Evolutionary conservation across 495 filamentous ascomycete species (phyloP).

Genomic region (Penicillium taxi): DNA sequence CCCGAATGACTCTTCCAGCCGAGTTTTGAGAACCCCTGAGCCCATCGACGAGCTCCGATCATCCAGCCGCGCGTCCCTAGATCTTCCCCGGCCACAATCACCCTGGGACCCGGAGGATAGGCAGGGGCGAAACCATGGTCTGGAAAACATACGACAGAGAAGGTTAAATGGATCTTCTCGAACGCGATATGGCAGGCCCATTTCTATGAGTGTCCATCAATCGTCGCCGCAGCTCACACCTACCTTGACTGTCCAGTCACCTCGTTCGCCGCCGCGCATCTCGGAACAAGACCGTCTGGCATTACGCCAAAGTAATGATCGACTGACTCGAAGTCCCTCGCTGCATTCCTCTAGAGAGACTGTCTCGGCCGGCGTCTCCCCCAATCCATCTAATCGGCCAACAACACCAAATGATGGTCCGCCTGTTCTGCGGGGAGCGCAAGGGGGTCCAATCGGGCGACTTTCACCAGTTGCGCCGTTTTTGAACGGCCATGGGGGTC

Average conservation of each 20-base stretch:
- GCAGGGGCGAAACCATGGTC: constrained; percentile 13
- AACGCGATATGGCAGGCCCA: constrained; percentile 30
- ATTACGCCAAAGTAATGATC: constrained; percentile 17
- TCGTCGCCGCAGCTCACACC: constrained; percentile 58
- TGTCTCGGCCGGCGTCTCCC: constrained; percentile 31
- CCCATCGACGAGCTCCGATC: constrained; percentile 39
- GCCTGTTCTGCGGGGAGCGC: constrained; percentile 45
- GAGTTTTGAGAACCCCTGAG: constrained; percentile 33
- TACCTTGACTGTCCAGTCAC: constrained; percentile 64
- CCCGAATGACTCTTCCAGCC: constrained; percentile 27
- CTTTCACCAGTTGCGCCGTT: constrained; percentile 36
- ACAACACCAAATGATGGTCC: constrained; percentile 39
- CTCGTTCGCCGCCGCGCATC: constrained; percentile 59
- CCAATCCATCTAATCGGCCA: constrained; percentile 38
- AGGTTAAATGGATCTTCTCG: constrained; percentile 28
- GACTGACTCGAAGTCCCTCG: constrained; percentile 18
- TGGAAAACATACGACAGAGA: constrained; percentile 17
- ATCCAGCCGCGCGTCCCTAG: constrained; percentile 41
- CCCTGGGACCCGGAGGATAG: constrained; percentile 33
- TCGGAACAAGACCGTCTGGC: constrained; percentile 9
- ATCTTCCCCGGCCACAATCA: constrained; percentile 42
- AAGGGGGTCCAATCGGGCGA: constrained; percentile 44
- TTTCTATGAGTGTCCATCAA: constrained; percentile 44
- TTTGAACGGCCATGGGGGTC: constrained; percentile 16
- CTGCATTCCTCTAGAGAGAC: constrained; percentile 23